Evolutionary conservation across 2,329 filamentous ascomycete genomes (phyloP), one percentile per base, ranked within the genome.

Genomic region (Raffaelea deltoideospora): DNA sequence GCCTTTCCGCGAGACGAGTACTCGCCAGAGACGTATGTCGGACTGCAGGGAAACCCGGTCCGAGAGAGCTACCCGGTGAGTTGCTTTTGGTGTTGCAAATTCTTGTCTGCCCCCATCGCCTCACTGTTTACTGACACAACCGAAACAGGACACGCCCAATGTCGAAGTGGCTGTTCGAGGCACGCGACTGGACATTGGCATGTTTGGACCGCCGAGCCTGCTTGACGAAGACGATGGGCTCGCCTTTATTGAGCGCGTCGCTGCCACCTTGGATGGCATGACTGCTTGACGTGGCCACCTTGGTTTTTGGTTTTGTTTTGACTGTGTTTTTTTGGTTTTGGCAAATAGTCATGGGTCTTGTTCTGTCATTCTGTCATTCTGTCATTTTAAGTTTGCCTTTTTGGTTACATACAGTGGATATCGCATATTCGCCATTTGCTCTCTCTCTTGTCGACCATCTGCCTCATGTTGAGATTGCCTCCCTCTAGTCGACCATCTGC

Each of bases 401-500:
- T n/a, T n/a, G n/a, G n/a, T n/a, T n/a, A n/a, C n/a, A n/a, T n/a
- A n/a, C n/a, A n/a, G n/a, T n/a, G n/a, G n/a, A n/a, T n/a, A n/a
- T n/a, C n/a, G n/a, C n/a, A n/a, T n/a, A n/a, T n/a, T n/a, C n/a
- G n/a, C n/a, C n/a, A n/a, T n/a, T n/a, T n/a, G n/a, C n/a, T n/a
- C n/a, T n/a, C n/a, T n/a, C n/a, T n/a, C n/a, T n/a, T n/a, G n/a
- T n/a, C n/a, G n/a, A n/a, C n/a, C n/a, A n/a, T n/a, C n/a, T n/a
- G n/a, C n/a, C n/a, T n/a, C n/a, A n/a, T n/a, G n/a, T n/a, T n/a
- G n/a, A n/a, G n/a, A n/a, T n/a, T n/a, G 20, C 32, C 14, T 35
- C 22, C 9, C 2, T 14, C 22, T 11, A 67, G 23, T 74, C 69
- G 50, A 63, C 72, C 79, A 95, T 92, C 58, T 96, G 88, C 43